Evolutionary conservation across 2,329 filamentous ascomycete genomes (phyloP).

Genomic region (Paraphaeosphaeria sporulosa): DNA sequence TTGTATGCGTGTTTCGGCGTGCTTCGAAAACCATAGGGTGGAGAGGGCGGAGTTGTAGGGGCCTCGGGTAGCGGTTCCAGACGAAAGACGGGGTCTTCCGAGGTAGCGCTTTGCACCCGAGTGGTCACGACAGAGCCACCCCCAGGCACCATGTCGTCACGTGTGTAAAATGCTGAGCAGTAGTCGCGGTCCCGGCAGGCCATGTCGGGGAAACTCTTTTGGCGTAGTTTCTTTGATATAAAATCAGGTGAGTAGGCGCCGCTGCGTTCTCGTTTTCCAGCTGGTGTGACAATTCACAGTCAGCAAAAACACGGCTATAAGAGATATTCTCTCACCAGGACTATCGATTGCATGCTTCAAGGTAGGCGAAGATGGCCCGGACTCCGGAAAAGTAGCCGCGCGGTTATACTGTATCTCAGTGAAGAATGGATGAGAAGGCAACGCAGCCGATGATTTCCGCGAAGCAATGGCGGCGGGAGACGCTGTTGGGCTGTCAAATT

Average conservation of each 20-base stretch:
- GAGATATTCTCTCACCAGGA: conserved; percentile 13
- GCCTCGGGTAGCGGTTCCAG: neutral
- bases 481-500: conserved; percentile 8
- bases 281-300: conserved; percentile 14
- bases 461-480: conserved; percentile 2
- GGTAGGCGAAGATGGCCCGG: neutral
- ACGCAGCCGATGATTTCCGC: neutral
- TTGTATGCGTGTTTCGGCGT: conserved; percentile 12
- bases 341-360: neutral
- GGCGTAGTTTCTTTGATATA: conserved; percentile 24
- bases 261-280: conserved; percentile 20
- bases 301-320: neutral
- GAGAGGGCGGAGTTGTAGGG: neutral
- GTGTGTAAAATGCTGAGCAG: neutral
- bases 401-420: conserved; percentile 24
- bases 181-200: neutral
- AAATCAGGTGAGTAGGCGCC: conserved; percentile 8
- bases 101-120: neutral
- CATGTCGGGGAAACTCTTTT: conserved; percentile 12
- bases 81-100: neutral
- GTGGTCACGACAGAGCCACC: conserved; percentile 7
- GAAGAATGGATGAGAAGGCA: conserved; percentile 17
- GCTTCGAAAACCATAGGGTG: neutral
- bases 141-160: conserved; percentile 15
- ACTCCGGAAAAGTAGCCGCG: conserved; percentile 19